phyloP scores from a whole-genome alignment of 2,329 filamentous ascomycete species.

The Trichoderma gracile region DNA sequence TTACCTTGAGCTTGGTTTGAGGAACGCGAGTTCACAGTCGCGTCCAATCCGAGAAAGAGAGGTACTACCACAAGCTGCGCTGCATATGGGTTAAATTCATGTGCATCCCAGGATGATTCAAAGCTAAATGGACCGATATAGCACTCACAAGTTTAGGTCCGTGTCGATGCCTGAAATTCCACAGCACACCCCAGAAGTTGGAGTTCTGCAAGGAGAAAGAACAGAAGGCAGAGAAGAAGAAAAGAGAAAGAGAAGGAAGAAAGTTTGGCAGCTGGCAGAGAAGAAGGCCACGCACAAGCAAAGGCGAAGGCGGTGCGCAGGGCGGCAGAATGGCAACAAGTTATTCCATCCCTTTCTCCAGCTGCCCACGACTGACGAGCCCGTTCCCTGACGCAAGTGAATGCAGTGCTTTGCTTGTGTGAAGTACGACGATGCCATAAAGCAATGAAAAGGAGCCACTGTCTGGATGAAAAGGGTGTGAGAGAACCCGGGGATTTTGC shows the following conservation, averaged over 20 bases:
- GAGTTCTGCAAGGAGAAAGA: neutral
- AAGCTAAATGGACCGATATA: neutral
- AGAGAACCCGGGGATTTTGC: too few species aligned
- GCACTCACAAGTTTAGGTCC: neutral
- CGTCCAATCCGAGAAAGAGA: neutral
- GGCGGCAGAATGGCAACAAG: conserved; percentile 20
- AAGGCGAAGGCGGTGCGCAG: conserved; percentile 19
- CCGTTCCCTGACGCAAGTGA: neutral
- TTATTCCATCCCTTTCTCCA: conserved; percentile 14
- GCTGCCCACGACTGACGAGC: neutral
- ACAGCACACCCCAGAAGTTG: neutral
- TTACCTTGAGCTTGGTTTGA: neutral
- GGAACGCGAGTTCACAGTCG: neutral
- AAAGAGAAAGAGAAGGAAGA: neutral
- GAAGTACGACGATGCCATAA: neutral
- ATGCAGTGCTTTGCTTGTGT: neutral
- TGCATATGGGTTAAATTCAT: neutral
- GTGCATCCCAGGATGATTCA: too few species aligned
- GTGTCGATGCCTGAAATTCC: neutral
- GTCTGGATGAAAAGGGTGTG: too few species aligned
- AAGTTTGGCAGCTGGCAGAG: neutral
- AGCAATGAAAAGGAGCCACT: too few species aligned
- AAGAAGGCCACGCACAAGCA: neutral
- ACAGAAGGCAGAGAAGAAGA: neutral
- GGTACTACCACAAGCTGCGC: neutral